phyloP scores from a whole-genome alignment of 139 green algal species.

The Chlamydomonas urium region DNA sequence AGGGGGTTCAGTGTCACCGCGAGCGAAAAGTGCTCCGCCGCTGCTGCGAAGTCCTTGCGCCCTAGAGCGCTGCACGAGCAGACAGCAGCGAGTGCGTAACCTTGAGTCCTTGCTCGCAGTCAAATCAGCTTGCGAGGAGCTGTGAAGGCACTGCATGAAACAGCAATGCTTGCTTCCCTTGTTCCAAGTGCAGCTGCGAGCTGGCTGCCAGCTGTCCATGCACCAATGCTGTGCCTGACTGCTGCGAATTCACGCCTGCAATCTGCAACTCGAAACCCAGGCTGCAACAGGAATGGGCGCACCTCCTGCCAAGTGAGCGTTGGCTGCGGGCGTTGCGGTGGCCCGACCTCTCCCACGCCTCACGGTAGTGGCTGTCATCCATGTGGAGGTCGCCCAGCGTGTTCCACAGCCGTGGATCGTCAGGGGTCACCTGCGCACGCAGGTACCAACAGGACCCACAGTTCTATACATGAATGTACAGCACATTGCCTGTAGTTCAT shows the following conservation, averaged over 20 bases:
- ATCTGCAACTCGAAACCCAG: too few species aligned
- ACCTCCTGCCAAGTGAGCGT: conserved; percentile 68
- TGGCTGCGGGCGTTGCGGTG: conserved; percentile 63
- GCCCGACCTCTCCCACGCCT: conserved; percentile 72
- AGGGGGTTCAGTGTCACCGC: conserved; percentile 84
- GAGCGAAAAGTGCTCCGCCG: conserved; percentile 61
- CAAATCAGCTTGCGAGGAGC: too few species aligned
- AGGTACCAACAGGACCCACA: too few species aligned
- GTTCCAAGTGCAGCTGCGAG: too few species aligned
- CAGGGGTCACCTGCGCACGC: conserved; percentile 57
- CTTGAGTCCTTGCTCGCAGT: too few species aligned
- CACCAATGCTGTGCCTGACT: too few species aligned
- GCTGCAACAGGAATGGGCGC: too few species aligned
- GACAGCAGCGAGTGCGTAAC: conserved; percentile 20
- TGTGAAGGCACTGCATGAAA: too few species aligned
- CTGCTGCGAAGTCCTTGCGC: conserved; percentile 51
- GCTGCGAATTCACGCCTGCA: too few species aligned
- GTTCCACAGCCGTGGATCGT: conserved; percentile 83
- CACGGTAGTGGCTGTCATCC: conserved; percentile 63
- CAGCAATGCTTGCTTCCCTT: too few species aligned
- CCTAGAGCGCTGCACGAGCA: conserved; percentile 24
- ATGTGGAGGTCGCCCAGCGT: conserved; percentile 81
- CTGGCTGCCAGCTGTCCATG: too few species aligned
- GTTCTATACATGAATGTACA: not conserved
- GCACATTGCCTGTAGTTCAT: too few species aligned